Conservation (phyloP, 495 filamentous ascomycete species). For the Aspergillus bridgeri region DNA sequence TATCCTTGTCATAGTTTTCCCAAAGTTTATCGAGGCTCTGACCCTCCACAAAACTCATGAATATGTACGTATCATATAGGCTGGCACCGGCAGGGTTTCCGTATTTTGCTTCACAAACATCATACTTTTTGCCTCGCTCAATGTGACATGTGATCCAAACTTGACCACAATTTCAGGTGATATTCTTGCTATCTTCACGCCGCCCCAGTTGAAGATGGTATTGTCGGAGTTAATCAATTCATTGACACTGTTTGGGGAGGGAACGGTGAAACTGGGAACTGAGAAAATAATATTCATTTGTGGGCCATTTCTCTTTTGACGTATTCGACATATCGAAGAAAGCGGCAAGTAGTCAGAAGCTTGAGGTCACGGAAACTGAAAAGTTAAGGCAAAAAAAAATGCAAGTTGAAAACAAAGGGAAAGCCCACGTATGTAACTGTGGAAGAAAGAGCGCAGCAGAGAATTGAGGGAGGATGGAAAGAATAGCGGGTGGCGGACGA, state of each 20-base stretch:
- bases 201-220: slow-evolving; percentile 13
- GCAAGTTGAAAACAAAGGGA: too few species aligned
- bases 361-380: too few species aligned
- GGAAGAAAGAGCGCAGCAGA: too few species aligned
- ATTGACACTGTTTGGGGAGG: slow-evolving; percentile 8
- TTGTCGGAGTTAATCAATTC: slow-evolving; percentile 3
- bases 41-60: slow-evolving; percentile 30
- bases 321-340: slow-evolving; percentile 1
- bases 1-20: slow-evolving; percentile 13
- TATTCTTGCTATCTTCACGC: slow-evolving; percentile 15
- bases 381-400: too few species aligned
- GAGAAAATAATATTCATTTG: slow-evolving; percentile 9
- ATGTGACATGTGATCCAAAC: slow-evolving; percentile 15
- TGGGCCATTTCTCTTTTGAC: slow-evolving; percentile 1
- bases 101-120: slow-evolving; percentile 24
- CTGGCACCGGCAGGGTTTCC: slow-evolving; percentile 25
- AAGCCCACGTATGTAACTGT: too few species aligned
- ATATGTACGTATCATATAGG: slow-evolving; percentile 27
- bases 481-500: too few species aligned
- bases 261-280: slow-evolving; percentile 3
- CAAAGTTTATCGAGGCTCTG: slow-evolving; percentile 16
- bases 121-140: slow-evolving; percentile 28
- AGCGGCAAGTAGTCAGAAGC: neutral
- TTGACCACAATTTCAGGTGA: slow-evolving; percentile 23
- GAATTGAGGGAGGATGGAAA: too few species aligned